Base-by-base conservation (phyloP, 208 protist genomes). In the Leishmania amazonensis region DNA sequence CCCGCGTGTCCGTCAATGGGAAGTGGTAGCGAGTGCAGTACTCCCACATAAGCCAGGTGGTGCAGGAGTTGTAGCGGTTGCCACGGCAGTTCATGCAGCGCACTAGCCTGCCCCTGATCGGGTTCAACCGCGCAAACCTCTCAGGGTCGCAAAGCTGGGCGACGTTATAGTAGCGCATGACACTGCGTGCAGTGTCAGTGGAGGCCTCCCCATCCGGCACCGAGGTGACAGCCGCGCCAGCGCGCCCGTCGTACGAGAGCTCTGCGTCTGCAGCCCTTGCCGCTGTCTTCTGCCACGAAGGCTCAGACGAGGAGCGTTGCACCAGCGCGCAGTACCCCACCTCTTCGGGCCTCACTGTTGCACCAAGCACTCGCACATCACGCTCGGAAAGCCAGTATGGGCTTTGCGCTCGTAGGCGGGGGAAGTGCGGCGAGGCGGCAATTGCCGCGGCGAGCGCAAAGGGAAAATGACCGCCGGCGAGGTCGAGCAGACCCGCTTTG, bases 21-120 rank as follows among this genome's bases (percentile, higher is more conserved):
- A 93, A 88, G 75, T 85, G 51, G 79, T 90, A 81, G 76, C 79
- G 78, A 35, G 47, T 40, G 78, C 90, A 93, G 85, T 96, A 94
- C 80, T 90, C 84, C 45, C 87, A 87, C 81, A 96, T 86, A 8
- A 87, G 77, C 76, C 92, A 87, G 21, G 87, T 81, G 42, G 81
- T 81, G 51, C 47, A 9, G 15, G 85, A 13, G 57, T 35, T 71
- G 85, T 96, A 96, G 75, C 81, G 85, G 2, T 19, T 47, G 15
- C 91, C 91, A 57, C 81, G 64, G 38, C 60, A 68, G 76, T 79
- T 88, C 74, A 85, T 76, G 81, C 87, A 94, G 11, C 71, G 72
- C 9, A 70, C 35, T 24, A 83, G 72, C 76, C 13, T 68, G 35
- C 65, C 38, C 35, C 35, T 47, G 5, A 64, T 1, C 9, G 35